These are phyloP conservation scores for Aspergillus neotritici DNA, from an alignment of 2,329 filamentous ascomycete genomes.

Conservation along the genomic window DNA sequence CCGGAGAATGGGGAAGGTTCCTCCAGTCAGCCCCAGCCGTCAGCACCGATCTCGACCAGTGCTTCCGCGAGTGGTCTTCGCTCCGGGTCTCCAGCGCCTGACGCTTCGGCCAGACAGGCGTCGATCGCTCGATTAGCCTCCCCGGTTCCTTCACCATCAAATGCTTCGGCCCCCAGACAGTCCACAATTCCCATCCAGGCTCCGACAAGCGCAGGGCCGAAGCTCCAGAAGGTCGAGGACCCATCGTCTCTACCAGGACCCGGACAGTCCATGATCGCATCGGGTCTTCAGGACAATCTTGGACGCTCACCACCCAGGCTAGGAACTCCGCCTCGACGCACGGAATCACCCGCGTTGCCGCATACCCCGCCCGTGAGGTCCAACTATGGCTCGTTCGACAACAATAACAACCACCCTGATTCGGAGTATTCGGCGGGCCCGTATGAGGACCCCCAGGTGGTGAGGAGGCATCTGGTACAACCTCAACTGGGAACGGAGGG, in stretches of 20 bases:
- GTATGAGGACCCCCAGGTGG: slow-evolving; percentile 84
- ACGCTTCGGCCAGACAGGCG: slow-evolving; percentile 45
- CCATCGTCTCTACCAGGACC: slow-evolving; percentile 63
- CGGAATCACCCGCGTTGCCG: slow-evolving; percentile 54
- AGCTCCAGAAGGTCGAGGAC: slow-evolving; percentile 56
- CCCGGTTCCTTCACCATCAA: slow-evolving; percentile 47
- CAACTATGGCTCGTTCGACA: slow-evolving; percentile 82
- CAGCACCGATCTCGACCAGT: slow-evolving; percentile 29
- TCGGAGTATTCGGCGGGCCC: slow-evolving; percentile 48
- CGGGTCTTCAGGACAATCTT: slow-evolving; percentile 71
- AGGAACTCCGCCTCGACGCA: slow-evolving; percentile 45
- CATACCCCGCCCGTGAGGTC: slow-evolving; percentile 54
- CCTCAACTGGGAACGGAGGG: slow-evolving; percentile 45
- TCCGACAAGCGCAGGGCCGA: slow-evolving; percentile 52
- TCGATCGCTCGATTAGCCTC: slow-evolving; percentile 53
- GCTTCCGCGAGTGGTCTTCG: slow-evolving; percentile 25
- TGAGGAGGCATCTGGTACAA: slow-evolving; percentile 81
- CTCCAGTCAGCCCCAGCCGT: slow-evolving; percentile 27
- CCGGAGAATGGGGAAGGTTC: slow-evolving; percentile 24
- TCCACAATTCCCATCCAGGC: slow-evolving; percentile 36
- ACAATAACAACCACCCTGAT: slow-evolving; percentile 51
- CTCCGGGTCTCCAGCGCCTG: slow-evolving; percentile 35
- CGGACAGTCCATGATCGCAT: slow-evolving; percentile 80
- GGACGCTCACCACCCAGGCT: slow-evolving; percentile 46
- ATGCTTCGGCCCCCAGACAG: slow-evolving; percentile 36